Conservation (phyloP, 2,329 filamentous ascomycete species). For the Pochonia chlamydosporia region DNA sequence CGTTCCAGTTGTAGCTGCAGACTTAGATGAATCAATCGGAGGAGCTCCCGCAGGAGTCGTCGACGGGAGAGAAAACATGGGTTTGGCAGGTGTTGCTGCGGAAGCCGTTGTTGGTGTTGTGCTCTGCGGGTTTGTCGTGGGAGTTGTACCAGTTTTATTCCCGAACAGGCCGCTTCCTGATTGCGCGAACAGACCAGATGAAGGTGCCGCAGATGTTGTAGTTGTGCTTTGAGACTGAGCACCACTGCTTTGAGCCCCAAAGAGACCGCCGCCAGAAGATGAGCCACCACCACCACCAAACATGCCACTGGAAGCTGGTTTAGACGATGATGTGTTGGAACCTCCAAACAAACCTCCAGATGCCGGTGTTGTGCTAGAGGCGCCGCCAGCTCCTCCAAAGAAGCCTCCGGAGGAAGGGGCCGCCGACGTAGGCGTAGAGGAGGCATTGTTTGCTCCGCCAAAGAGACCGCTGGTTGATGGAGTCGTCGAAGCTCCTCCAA, state of each 20-base stretch:
- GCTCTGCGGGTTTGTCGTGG: background rate
- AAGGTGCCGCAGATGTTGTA: constrained; percentile 19
- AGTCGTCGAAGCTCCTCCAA: constrained; percentile 18
- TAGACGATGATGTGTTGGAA: constrained; percentile 12
- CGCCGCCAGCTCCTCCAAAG: constrained; percentile 15
- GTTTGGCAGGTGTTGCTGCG: constrained; percentile 20
- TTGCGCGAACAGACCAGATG: constrained; percentile 24
- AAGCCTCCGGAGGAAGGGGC: constrained; percentile 14
- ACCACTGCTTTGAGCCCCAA: constrained; percentile 10
- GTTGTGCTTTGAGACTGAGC: constrained; percentile 15
- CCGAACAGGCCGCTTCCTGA: constrained; percentile 24
- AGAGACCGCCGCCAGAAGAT: constrained; percentile 7
- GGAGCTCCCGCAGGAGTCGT: constrained; percentile 49
- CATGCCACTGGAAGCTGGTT: constrained; percentile 20
- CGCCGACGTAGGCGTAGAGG: constrained; percentile 11
- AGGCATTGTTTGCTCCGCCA: constrained; percentile 7
- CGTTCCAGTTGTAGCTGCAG: constrained; percentile 9
- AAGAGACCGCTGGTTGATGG: constrained; percentile 14
- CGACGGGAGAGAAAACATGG: constrained; percentile 7
- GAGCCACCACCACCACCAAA: constrained; percentile 16
- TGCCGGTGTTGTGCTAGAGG: constrained; percentile 9
- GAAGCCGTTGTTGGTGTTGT: constrained; percentile 14
- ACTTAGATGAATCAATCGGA: constrained; percentile 31
- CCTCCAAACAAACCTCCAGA: constrained; percentile 12
- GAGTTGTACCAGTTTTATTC: constrained; percentile 9